A percentile compares a stretch with the other conserved stretches of the same genome.
These are phyloP conservation scores for Trichoderma endophyticum DNA, from an alignment of 2,329 filamentous ascomycete genomes.

Conservation along the genomic window DNA sequence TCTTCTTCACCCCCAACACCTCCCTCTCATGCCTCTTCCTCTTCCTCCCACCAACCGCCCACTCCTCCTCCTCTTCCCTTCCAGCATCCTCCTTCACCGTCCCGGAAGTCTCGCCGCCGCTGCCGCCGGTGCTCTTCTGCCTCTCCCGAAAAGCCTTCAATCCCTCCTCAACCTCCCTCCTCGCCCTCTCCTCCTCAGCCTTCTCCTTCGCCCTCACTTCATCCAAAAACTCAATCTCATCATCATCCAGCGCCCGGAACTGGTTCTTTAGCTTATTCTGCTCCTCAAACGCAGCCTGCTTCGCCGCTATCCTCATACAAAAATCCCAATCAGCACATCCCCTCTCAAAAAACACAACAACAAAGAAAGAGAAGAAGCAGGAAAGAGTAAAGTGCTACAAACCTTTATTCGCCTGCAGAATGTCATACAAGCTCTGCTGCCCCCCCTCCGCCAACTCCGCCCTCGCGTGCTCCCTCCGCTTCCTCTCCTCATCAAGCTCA, in stretches of 20 bases:
- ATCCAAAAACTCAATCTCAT: slow-evolving; percentile 73
- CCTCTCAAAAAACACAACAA: neutral
- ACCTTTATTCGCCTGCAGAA: slow-evolving; percentile 81
- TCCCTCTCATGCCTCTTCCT: slow-evolving; percentile 37
- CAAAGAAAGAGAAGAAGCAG: neutral
- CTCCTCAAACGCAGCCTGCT: slow-evolving; percentile 80
- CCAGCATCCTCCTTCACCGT: slow-evolving; percentile 26
- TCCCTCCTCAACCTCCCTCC: slow-evolving; percentile 55
- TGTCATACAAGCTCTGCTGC: slow-evolving; percentile 67
- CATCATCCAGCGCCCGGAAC: slow-evolving; percentile 73
- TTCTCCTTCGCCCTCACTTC: slow-evolving; percentile 50
- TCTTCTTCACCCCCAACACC: slow-evolving; percentile 33
- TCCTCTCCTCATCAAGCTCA: slow-evolving; percentile 60
- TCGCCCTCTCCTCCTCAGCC: slow-evolving; percentile 52
- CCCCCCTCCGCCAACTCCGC: slow-evolving; percentile 39
- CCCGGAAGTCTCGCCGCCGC: slow-evolving; percentile 22
- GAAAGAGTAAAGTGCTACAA: neutral
- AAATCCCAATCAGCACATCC: neutral
- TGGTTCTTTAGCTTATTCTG: slow-evolving; percentile 69
- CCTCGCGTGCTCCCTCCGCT: slow-evolving; percentile 50
- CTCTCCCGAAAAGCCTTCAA: slow-evolving; percentile 54
- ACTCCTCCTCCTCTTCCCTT: slow-evolving; percentile 28
- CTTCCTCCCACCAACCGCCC: slow-evolving; percentile 36
- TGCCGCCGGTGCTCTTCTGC: slow-evolving; percentile 37
- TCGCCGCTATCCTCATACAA: slow-evolving; percentile 56